A percentile compares a stretch with the other conserved stretches of the same genome.
Conservation (phyloP, 139 green algal genomes). For the Volvox africanus region DNA sequence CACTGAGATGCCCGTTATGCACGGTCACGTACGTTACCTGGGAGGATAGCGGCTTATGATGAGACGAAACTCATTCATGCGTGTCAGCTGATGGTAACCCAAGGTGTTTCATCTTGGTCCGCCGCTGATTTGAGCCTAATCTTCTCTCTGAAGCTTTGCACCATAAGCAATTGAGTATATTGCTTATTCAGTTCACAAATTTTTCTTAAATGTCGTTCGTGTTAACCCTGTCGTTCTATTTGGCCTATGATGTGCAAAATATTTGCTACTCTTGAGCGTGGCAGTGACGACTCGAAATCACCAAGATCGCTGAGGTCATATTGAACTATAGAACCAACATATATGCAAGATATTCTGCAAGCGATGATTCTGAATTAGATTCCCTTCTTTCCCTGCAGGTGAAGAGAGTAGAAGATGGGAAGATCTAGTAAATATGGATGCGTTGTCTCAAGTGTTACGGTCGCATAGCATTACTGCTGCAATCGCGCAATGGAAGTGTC, state of each 20-base stretch:
- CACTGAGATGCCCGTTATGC: neutral
- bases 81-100: conserved; percentile 33
- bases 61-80: conserved; percentile 46
- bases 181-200: too few relatives aligned
- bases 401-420: neutral
- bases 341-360: neutral
- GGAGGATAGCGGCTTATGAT: neutral
- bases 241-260: conserved; percentile 34
- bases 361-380: too few relatives aligned
- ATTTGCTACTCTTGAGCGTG: conserved; percentile 52
- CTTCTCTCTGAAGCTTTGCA: conserved; percentile 42
- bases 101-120: neutral
- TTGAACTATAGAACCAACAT: neutral
- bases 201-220: too few relatives aligned
- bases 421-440: neutral
- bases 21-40: neutral
- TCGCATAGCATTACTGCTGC: too few relatives aligned
- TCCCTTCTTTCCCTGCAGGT: neutral
- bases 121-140: conserved; percentile 32
- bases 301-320: conserved; percentile 49
- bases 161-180: too few relatives aligned
- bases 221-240: neutral
- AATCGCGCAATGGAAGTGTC: too few relatives aligned
- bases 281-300: conserved; percentile 44
- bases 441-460: too few relatives aligned